Evolutionary conservation across 2,329 filamentous ascomycete genomes (phyloP).

Genomic region (Chaetomiaceae sp.): DNA sequence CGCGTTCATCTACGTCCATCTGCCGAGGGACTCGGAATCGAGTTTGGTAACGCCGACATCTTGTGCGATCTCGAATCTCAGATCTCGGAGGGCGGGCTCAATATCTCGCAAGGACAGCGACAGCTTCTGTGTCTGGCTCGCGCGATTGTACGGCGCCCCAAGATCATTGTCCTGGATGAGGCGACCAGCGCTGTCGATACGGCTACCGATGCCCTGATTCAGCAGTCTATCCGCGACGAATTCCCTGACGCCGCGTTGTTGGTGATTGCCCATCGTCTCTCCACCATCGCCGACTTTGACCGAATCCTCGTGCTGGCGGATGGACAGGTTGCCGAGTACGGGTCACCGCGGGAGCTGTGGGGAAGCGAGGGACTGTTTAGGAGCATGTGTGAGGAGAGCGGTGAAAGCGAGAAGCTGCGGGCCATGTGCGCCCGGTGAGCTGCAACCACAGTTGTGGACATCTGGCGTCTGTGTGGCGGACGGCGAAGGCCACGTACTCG

Average conservation of each 20-base stretch:
- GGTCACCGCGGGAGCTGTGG: constrained; percentile 59
- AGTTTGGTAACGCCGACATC: constrained; percentile 62
- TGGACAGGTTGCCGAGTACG: constrained; percentile 63
- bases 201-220: constrained; percentile 68
- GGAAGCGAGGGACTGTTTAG: constrained; percentile 31
- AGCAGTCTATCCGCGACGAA: constrained; percentile 66
- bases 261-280: constrained; percentile 71
- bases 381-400: constrained; percentile 28
- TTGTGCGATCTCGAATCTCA: constrained; percentile 59
- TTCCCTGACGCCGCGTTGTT: constrained; percentile 64
- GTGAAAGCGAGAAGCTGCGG: constrained; percentile 41
- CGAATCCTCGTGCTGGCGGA: constrained; percentile 67
- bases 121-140: constrained; percentile 71
- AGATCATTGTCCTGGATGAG: constrained; percentile 76
- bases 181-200: constrained; percentile 76
- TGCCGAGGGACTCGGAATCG: no score
- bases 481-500: no score
- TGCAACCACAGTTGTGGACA: no score
- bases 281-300: constrained; percentile 74
- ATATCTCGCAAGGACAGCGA: constrained; percentile 70
- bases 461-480: no score
- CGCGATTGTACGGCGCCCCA: constrained; percentile 65
- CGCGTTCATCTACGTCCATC: constrained; percentile 61
- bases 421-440: no score
- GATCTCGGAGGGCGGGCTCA: constrained; percentile 67